These are phyloP conservation scores for Cladobotryum mycophilum DNA, from an alignment of 2,329 filamentous ascomycete genomes.

Conservation along the genomic window DNA sequence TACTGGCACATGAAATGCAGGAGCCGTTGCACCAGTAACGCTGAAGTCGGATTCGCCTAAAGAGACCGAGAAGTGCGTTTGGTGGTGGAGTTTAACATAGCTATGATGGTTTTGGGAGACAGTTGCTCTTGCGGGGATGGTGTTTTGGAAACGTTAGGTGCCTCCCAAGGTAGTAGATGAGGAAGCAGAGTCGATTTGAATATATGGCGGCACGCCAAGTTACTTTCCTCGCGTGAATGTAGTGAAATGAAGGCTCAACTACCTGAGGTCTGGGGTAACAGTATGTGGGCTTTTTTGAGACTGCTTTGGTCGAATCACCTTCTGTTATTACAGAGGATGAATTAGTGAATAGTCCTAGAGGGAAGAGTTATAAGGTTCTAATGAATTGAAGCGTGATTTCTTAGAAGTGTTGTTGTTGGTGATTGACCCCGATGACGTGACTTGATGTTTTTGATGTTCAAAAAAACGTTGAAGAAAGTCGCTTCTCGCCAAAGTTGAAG, in stretches of 20 bases:
- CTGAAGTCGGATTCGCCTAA: background rate
- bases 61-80: background rate
- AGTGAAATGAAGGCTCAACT: background rate
- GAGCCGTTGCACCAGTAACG: background rate
- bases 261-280: background rate
- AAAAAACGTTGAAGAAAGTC: background rate
- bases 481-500: slow-evolving; percentile 1
- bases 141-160: background rate
- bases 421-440: too few species aligned
- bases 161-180: background rate
- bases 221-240: background rate
- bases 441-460: background rate
- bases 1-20: background rate
- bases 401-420: too few species aligned
- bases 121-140: slow-evolving; percentile 7
- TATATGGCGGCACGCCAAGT: background rate
- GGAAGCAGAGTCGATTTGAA: background rate
- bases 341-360: background rate
- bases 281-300: too few species aligned
- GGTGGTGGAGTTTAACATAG: slow-evolving; percentile 2
- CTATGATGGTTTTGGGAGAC: background rate
- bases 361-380: background rate
- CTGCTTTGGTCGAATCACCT: too few species aligned
- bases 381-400: background rate
- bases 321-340: too few species aligned